These are phyloP conservation scores for Cerioporus squamosus DNA, from an alignment of 1,284 basidiomycete species.

Conservation along the genomic window DNA sequence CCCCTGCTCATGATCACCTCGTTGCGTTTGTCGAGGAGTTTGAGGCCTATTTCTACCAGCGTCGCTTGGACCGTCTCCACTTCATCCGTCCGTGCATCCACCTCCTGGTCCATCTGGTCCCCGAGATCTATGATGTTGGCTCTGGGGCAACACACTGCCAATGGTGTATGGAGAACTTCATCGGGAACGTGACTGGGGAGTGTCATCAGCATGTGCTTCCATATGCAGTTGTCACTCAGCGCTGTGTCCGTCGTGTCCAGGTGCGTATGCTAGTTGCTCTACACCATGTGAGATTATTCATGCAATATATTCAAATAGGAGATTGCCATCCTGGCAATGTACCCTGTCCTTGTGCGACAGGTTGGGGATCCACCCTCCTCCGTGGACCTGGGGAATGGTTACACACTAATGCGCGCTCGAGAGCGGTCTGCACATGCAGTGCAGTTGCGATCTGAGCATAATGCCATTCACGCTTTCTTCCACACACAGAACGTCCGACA, in stretches of 20 bases:
- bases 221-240: constrained; percentile 19
- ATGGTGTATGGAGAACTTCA: constrained; percentile 31
- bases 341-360: constrained; percentile 11
- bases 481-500: not conserved
- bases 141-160: constrained; percentile 21
- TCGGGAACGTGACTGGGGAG: constrained; percentile 31
- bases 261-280: constrained; percentile 15
- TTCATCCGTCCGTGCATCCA: constrained; percentile 31
- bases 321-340: constrained; percentile 26
- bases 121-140: constrained; percentile 22
- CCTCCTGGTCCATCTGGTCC: constrained; percentile 20
- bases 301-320: too few species aligned
- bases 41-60: constrained; percentile 28
- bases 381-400: constrained; percentile 16
- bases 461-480: not conserved
- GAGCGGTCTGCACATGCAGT: not conserved
- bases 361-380: not conserved
- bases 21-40: constrained; percentile 6
- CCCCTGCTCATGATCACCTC: not conserved
- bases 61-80: constrained; percentile 26
- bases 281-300: too few species aligned
- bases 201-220: constrained; percentile 24
- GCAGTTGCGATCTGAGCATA: not conserved
- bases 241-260: too few species aligned
- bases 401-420: constrained; percentile 1